Conservation (phyloP, 1,139 yeast species). For the Suhomyces kunorum region DNA sequence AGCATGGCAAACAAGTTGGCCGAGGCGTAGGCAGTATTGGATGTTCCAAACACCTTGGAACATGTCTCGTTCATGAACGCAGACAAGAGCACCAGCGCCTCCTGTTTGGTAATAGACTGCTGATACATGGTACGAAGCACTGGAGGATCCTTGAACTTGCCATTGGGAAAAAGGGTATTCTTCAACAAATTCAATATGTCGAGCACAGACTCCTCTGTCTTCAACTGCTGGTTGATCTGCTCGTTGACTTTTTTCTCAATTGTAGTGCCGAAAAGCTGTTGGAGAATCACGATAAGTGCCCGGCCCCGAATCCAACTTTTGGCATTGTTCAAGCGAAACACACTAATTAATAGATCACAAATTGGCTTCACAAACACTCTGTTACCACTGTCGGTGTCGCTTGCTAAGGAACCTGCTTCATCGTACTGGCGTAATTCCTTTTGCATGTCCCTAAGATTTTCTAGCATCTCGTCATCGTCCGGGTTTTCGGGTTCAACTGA, state of each 20-base stretch:
- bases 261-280: slow-evolving; percentile 85
- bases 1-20: slow-evolving; percentile 60
- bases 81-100: slow-evolving; percentile 59
- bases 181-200: slow-evolving; percentile 47
- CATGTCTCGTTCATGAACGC: slow-evolving; percentile 63
- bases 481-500: slow-evolving; percentile 12
- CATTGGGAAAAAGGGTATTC: slow-evolving; percentile 65
- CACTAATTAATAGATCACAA: slow-evolving; percentile 68
- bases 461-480: slow-evolving; percentile 27
- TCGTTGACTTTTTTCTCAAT: slow-evolving; percentile 69
- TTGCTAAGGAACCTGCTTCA: slow-evolving; percentile 24
- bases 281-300: slow-evolving; percentile 77
- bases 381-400: slow-evolving; percentile 19
- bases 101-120: slow-evolving; percentile 53
- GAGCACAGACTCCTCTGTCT: slow-evolving; percentile 52
- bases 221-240: slow-evolving; percentile 31
- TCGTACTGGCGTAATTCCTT: slow-evolving; percentile 43
- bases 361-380: slow-evolving; percentile 70
- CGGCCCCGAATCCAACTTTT: slow-evolving; percentile 82
- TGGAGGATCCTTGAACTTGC: slow-evolving; percentile 50
- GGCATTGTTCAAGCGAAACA: slow-evolving; percentile 68
- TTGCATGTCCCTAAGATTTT: slow-evolving; percentile 45
- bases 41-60: slow-evolving; percentile 72
- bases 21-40: slow-evolving; percentile 66
- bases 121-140: slow-evolving; percentile 51